phyloP scores from a whole-genome alignment of 23 red algal genomes.

The Gracilaria caudata region DNA sequence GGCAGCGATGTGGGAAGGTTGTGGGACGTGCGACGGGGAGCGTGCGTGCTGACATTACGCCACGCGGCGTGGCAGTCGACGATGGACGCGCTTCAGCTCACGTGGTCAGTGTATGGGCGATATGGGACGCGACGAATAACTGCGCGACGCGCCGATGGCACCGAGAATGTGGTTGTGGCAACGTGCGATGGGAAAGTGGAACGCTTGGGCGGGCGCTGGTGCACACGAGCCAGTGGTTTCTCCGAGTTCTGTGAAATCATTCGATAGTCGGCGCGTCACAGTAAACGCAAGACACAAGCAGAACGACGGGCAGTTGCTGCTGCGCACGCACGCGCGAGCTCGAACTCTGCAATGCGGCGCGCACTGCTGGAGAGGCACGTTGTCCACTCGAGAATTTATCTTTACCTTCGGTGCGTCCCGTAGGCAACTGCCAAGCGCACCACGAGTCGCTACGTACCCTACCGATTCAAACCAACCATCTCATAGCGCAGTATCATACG shows the following conservation, averaged over 20 bases:
- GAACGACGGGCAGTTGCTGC: too few species aligned
- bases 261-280: too few species aligned
- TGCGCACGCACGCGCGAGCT: too few species aligned
- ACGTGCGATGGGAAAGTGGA: background rate
- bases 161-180: constrained; percentile 7
- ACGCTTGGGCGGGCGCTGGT: background rate
- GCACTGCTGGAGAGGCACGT: too few species aligned
- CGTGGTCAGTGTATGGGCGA: background rate
- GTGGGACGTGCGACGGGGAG: constrained; percentile 1
- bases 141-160: constrained; percentile 1
- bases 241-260: background rate
- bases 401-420: too few species aligned
- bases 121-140: background rate
- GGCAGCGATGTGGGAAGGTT: background rate
- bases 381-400: too few species aligned
- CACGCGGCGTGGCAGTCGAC: constrained; percentile 20
- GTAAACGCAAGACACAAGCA: too few species aligned
- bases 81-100: constrained; percentile 15
- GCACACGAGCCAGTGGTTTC: background rate
- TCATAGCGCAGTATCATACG: too few species aligned
- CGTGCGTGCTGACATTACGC: constrained; percentile 6
- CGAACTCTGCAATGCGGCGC: too few species aligned
- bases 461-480: too few species aligned
- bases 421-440: too few species aligned
- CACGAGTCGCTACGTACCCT: too few species aligned